Conservation (phyloP, 2,329 filamentous ascomycete genomes). For the Rutstroemia sp. region DNA sequence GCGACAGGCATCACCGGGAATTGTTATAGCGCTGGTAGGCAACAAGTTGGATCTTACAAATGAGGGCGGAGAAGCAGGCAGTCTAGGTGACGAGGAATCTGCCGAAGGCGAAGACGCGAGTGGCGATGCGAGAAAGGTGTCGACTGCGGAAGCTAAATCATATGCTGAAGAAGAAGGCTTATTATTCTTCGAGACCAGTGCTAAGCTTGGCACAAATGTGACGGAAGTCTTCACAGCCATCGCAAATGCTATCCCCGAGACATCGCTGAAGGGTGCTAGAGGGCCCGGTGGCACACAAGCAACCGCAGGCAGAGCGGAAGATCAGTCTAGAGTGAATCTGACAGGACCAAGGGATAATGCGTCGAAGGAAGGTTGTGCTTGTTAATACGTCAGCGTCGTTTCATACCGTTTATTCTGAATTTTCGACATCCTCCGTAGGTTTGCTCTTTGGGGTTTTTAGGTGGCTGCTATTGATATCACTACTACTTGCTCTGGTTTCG, state of each 20-base stretch:
- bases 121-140: slow-evolving; percentile 77
- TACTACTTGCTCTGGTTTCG: slow-evolving; percentile 17
- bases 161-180: slow-evolving; percentile 94
- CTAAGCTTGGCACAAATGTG: slow-evolving; percentile 92
- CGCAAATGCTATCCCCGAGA: slow-evolving; percentile 95
- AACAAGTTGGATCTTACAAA: slow-evolving; percentile 91
- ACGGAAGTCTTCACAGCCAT: slow-evolving; percentile 96
- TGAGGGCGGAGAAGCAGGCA: slow-evolving; percentile 41
- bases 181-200: slow-evolving; percentile 96
- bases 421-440: slow-evolving; percentile 11
- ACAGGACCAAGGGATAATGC: slow-evolving; percentile 63
- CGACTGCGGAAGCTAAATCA: slow-evolving; percentile 80
- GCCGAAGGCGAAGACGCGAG: slow-evolving; percentile 52
- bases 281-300: slow-evolving; percentile 55
- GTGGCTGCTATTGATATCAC: slow-evolving; percentile 17
- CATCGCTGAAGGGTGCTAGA: slow-evolving; percentile 81
- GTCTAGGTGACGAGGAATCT: slow-evolving; percentile 40
- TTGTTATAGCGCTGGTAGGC: slow-evolving; percentile 93
- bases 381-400: slow-evolving; percentile 39
- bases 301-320: slow-evolving; percentile 50
- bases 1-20: slow-evolving; percentile 89
- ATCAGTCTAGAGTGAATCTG: slow-evolving; percentile 74
- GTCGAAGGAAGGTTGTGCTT: slow-evolving; percentile 89
- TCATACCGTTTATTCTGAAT: slow-evolving; percentile 12
- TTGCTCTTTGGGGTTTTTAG: slow-evolving; percentile 16